These are phyloP conservation scores for Podospora anserina DNA, from an alignment of 495 filamentous ascomycete genomes.

Conservation along the genomic window DNA sequence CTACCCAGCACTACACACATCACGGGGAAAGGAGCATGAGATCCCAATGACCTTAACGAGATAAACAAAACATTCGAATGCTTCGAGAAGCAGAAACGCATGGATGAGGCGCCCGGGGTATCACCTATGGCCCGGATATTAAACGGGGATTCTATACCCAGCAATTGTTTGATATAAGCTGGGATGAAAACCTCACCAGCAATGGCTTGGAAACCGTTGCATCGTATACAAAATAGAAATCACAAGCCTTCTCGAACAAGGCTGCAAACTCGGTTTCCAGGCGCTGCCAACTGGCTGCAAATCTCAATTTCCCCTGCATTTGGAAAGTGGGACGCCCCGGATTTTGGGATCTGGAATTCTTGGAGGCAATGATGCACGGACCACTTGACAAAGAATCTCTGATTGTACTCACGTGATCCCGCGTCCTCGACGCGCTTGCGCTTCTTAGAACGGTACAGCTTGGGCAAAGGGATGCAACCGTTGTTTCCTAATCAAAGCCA, in stretches of 20 bases:
- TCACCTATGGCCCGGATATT: not conserved
- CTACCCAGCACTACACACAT: not conserved
- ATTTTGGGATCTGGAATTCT: not conserved
- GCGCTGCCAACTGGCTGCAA: not conserved
- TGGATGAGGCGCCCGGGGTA: not conserved
- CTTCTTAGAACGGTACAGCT: not conserved
- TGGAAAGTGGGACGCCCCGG: conserved; percentile 5
- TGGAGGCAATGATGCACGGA: not conserved
- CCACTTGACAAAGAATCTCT: not conserved
- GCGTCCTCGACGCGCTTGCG: not conserved
- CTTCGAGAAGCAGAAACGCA: not conserved
- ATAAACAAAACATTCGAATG: not conserved
- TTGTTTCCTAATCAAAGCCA: not conserved
- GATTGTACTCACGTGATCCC: not conserved
- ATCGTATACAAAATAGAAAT: not conserved
- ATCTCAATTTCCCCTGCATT: conserved; percentile 2
- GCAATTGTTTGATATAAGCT: not conserved
- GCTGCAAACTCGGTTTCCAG: too few relatives aligned
- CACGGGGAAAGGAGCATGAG: not conserved
- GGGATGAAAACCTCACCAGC: not conserved
- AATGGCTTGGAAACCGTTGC: not conserved
- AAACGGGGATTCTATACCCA: not conserved
- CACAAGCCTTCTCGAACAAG: too few relatives aligned
- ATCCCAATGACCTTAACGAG: not conserved
- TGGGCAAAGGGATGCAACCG: not conserved